phyloP scores from a whole-genome alignment of 768 basidiomycete genomes.

The Phanerodontia chrysosporium region DNA sequence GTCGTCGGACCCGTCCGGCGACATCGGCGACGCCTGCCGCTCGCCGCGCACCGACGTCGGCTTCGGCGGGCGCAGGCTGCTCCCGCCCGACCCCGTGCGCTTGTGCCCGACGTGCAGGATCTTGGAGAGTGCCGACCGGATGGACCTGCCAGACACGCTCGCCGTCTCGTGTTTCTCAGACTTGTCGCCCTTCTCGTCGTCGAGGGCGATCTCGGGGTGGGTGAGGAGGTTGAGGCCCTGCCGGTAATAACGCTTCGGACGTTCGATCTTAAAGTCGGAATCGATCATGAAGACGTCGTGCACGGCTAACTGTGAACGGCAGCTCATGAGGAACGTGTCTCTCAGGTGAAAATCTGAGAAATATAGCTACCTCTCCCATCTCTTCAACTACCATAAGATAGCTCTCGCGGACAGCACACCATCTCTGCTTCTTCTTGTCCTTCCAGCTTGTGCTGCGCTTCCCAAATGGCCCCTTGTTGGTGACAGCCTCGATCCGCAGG shows the following conservation, averaged over 20 bases:
- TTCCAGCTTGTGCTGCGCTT: constrained; percentile 54
- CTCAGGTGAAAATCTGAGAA: neutral
- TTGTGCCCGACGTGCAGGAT: constrained; percentile 5
- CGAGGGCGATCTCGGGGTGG: constrained; percentile 18
- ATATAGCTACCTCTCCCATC: constrained; percentile 66
- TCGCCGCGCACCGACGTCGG: neutral
- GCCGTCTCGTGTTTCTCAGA: constrained; percentile 10
- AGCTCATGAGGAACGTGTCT: neutral
- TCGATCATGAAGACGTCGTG: constrained; percentile 96
- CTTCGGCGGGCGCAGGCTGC: constrained; percentile 3
- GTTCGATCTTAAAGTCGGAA: constrained; percentile 80
- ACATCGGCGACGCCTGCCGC: constrained; percentile 19
- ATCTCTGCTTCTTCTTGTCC: constrained; percentile 66
- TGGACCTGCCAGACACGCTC: constrained; percentile 3
- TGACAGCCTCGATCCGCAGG: constrained; percentile 53
- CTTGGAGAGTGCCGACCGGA: constrained; percentile 8
- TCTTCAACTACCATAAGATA: constrained; percentile 86
- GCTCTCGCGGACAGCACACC: constrained; percentile 92
- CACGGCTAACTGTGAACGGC: constrained; percentile 56
- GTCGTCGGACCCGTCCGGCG: constrained; percentile 16
- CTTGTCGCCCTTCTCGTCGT: constrained; percentile 20
- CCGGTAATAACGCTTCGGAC: constrained; percentile 87
- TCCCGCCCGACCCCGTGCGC: neutral
- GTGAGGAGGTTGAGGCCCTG: constrained; percentile 74
- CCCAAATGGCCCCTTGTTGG: constrained; percentile 42